These are phyloP conservation scores for Rhodotorula diobovata DNA, from an alignment of 768 basidiomycete species.

Conservation along the genomic window DNA sequence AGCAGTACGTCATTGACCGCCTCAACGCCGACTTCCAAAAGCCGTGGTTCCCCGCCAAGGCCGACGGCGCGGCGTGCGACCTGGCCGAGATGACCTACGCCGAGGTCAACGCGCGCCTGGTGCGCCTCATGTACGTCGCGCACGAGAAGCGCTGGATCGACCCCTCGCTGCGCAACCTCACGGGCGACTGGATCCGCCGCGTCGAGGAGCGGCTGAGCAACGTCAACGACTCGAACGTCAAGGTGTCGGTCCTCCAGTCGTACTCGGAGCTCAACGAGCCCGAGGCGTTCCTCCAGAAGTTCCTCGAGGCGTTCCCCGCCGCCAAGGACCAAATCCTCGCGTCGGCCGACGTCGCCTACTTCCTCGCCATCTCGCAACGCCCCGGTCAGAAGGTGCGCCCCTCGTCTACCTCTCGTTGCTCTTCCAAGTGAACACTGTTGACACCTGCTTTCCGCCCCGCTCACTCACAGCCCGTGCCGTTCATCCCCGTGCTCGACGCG, in stretches of 20 bases:
- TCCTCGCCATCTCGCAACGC: slow-evolving; percentile 90
- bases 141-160: slow-evolving; percentile 94
- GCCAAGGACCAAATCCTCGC: slow-evolving; percentile 82
- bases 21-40: slow-evolving; percentile 94
- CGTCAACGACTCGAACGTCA: slow-evolving; percentile 53
- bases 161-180: slow-evolving; percentile 78
- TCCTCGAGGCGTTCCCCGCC: slow-evolving; percentile 75
- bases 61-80: slow-evolving; percentile 76
- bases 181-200: slow-evolving; percentile 94
- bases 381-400: slow-evolving; percentile 72
- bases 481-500: slow-evolving; percentile 90
- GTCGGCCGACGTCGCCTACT: slow-evolving; percentile 88
- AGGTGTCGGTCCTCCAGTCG: slow-evolving; percentile 79
- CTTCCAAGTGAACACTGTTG: no score
- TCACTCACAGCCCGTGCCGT: slow-evolving; percentile 66
- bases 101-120: slow-evolving; percentile 84
- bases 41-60: slow-evolving; percentile 87
- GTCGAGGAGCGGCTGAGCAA: slow-evolving; percentile 50
- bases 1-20: slow-evolving; percentile 81
- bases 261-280: slow-evolving; percentile 80
- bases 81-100: slow-evolving; percentile 98
- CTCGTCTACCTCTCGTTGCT: no score
- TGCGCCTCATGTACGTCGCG: slow-evolving; percentile 86
- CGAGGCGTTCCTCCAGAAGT: slow-evolving; percentile 63
- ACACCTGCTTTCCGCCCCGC: background rate